A percentile compares a stretch with the other conserved stretches of the same genome.
These are phyloP conservation scores for Phytophthora hybrid DNA, from an alignment of 352 stramenopile species.

Conservation along the genomic window DNA sequence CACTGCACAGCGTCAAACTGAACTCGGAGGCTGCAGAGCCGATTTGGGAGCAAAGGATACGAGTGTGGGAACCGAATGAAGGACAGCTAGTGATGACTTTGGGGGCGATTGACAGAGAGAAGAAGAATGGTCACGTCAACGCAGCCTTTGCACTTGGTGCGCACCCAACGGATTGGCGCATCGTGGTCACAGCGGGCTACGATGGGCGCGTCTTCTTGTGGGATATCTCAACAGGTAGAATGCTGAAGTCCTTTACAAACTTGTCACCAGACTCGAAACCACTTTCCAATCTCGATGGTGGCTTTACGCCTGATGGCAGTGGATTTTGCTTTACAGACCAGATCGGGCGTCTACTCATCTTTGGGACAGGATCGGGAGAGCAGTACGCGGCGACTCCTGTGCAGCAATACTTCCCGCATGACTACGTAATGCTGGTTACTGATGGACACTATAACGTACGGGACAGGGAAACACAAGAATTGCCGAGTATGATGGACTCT, in stretches of 20 bases:
- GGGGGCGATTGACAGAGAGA: constrained; percentile 61
- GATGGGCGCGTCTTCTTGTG: constrained; percentile 87
- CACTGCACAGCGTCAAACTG: constrained; percentile 74
- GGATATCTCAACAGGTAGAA: constrained; percentile 77
- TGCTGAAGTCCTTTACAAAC: constrained; percentile 74
- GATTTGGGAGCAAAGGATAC: constrained; percentile 70
- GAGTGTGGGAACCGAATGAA: constrained; percentile 67
- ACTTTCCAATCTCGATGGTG: constrained; percentile 77
- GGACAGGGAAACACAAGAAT: constrained; percentile 87
- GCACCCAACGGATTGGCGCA: constrained; percentile 77
- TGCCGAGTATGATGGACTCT: constrained; percentile 87
- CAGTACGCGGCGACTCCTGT: constrained; percentile 66
- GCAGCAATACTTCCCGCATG: constrained; percentile 91
- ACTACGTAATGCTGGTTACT: constrained; percentile 90
- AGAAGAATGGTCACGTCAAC: constrained; percentile 78
- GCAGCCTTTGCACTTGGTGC: constrained; percentile 81
- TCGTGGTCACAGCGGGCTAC: constrained; percentile 85
- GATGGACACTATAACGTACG: constrained; percentile 91
- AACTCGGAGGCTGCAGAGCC: constrained; percentile 53
- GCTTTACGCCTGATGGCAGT: constrained; percentile 73
- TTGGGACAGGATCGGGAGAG: constrained; percentile 78
- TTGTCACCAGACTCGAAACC: constrained; percentile 63
- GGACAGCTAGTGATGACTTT: constrained; percentile 71
- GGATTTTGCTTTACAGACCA: constrained; percentile 86
- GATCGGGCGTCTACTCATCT: constrained; percentile 81